These are phyloP conservation scores for Beauveria sp. DNA, from an alignment of 2,329 filamentous ascomycete genomes.

Conservation along the genomic window DNA sequence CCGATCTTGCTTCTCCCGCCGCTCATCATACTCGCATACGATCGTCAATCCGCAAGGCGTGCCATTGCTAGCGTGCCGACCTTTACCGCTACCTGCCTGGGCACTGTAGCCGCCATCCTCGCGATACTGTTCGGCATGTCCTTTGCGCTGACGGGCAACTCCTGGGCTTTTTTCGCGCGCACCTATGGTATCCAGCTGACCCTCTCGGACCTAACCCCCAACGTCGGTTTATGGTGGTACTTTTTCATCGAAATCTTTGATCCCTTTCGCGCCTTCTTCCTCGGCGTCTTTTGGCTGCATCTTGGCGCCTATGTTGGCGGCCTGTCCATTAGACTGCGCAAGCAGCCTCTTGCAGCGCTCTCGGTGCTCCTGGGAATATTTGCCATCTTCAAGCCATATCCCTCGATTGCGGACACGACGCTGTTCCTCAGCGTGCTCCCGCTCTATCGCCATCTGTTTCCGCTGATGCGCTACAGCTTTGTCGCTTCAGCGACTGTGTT, in stretches of 20 bases:
- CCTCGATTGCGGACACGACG: conserved; percentile 82
- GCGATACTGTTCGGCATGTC: conserved; percentile 62
- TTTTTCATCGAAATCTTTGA: conserved; percentile 99
- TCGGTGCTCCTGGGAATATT: conserved; percentile 83
- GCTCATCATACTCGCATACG: conserved; percentile 71
- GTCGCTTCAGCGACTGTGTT: conserved; percentile 74
- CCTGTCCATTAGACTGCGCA: conserved; percentile 71
- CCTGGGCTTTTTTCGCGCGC: conserved; percentile 79
- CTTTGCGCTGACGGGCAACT: conserved; percentile 62
- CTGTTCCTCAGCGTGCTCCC: conserved; percentile 78
- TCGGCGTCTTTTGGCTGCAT: conserved; percentile 97
- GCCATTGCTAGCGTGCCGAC: conserved; percentile 26
- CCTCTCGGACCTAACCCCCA: conserved; percentile 86
- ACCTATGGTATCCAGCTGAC: conserved; percentile 92
- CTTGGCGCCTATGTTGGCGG: conserved; percentile 84
- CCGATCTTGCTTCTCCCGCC: conserved; percentile 81
- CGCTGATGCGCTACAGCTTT: conserved; percentile 89
- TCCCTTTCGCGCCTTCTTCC: conserved; percentile 92
- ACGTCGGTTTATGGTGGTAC: conserved; percentile 98
- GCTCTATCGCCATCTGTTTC: conserved; percentile 85
- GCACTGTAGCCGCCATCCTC: conserved; percentile 47
- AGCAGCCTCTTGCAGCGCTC: conserved; percentile 80
- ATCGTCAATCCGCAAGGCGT: conserved; percentile 41
- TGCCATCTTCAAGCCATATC: conserved; percentile 94
- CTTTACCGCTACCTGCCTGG: conserved; percentile 50